A percentile compares a stretch with the other conserved stretches of the same genome.
Conservation (phyloP, 257 asterid species). For the Primulina tabacum region DNA sequence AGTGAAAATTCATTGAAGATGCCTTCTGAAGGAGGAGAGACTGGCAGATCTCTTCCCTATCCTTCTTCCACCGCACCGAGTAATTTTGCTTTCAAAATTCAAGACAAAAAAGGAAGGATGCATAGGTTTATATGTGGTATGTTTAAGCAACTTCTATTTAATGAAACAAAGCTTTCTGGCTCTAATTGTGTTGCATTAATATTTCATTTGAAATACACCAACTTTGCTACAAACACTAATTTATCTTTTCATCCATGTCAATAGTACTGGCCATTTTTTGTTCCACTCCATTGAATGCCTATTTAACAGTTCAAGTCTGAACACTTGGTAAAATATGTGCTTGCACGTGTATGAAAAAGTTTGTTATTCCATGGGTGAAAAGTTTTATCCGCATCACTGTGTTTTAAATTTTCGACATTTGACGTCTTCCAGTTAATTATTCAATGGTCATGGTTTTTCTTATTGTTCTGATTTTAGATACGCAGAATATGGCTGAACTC, state of each 20-base stretch:
- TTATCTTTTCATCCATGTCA: neutral
- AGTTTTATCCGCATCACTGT: neutral
- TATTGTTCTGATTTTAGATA: slow-evolving; percentile 43
- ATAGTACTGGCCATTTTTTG: neutral
- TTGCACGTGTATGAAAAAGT: neutral
- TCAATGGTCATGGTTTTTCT: slow-evolving; percentile 7
- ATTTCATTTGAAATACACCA: neutral
- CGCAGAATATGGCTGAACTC: slow-evolving; percentile 63
- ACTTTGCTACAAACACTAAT: neutral
- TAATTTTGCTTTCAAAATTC: slow-evolving; percentile 78
- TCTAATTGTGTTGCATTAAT: neutral
- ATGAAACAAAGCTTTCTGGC: neutral
- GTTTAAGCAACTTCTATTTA: slow-evolving; percentile 21
- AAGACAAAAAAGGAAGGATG: slow-evolving; percentile 85
- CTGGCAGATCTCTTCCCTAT: slow-evolving; percentile 50
- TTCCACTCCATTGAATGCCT: neutral
- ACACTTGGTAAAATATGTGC: neutral
- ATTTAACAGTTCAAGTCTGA: neutral
- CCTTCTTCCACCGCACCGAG: slow-evolving; percentile 49
- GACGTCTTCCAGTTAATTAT: neutral
- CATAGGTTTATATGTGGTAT: slow-evolving; percentile 86
- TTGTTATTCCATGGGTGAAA: neutral
- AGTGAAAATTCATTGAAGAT: slow-evolving; percentile 76
- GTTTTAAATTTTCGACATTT: neutral
- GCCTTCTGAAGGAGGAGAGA: slow-evolving; percentile 78